These are phyloP conservation scores for Lactarius evosmus DNA, from an alignment of 768 basidiomycete genomes.

Conservation along the genomic window DNA sequence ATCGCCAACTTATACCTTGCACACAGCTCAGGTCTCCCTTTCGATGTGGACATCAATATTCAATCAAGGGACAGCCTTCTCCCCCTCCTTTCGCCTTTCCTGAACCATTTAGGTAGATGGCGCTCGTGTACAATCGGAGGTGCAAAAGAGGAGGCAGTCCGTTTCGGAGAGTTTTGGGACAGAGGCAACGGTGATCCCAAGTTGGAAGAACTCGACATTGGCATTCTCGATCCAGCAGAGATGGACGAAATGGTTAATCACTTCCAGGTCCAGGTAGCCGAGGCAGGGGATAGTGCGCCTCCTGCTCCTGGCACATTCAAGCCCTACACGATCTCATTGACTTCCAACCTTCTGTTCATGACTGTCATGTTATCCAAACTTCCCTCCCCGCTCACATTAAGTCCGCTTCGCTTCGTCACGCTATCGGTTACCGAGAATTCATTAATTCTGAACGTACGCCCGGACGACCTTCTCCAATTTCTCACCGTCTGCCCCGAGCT, in stretches of 20 bases:
- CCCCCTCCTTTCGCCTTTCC: conserved; percentile 60
- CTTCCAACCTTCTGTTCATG: conserved; percentile 36
- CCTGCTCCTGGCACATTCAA: conserved; percentile 18
- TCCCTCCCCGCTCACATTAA: conserved; percentile 44
- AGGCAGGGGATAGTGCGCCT: conserved; percentile 1
- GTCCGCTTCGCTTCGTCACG: conserved; percentile 53
- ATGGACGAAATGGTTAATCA: conserved; percentile 21
- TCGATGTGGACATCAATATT: conserved; percentile 53
- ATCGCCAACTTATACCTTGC: conserved; percentile 54
- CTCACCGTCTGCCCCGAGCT: conserved; percentile 59
- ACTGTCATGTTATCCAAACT: conserved; percentile 49
- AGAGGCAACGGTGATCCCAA: conserved; percentile 21
- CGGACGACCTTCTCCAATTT: conserved; percentile 55
- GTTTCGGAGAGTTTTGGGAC: conserved; percentile 33
- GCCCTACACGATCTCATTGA: conserved; percentile 26
- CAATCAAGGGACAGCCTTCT: conserved; percentile 50
- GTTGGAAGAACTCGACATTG: conserved; percentile 31
- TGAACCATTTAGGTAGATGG: conserved; percentile 59
- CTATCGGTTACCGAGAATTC: conserved; percentile 55
- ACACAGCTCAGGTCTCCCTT: conserved; percentile 51
- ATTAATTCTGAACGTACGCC: conserved; percentile 40
- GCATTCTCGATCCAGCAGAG: conserved; percentile 26
- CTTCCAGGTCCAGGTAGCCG: conserved; percentile 1
- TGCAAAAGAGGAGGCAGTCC: conserved; percentile 35
- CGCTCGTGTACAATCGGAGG: conserved; percentile 45